phyloP scores from a whole-genome alignment of 129 eudicot species.

The Solidago caesia region DNA sequence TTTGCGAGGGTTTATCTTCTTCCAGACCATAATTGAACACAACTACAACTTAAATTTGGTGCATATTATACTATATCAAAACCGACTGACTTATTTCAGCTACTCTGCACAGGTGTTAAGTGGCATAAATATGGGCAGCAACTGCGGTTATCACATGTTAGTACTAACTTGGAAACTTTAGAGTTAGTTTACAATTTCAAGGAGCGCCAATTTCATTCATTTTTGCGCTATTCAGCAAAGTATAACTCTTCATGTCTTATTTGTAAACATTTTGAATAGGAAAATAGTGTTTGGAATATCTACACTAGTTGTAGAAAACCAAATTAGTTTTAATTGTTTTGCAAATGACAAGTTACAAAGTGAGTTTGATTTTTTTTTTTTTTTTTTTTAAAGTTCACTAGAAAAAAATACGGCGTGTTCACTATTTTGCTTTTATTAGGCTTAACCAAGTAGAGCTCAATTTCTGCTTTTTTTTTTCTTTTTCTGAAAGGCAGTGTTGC shows the following conservation, averaged over 20 bases:
- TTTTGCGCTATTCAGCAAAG: background rate
- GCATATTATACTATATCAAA: background rate
- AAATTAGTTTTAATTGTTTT: no score
- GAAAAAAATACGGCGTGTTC: no score
- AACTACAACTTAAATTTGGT: background rate
- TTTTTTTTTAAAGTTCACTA: no score
- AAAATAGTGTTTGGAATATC: no score
- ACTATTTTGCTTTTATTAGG: no score
- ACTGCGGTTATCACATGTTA: slow-evolving; percentile 87
- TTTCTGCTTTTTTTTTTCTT: no score
- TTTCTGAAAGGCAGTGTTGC: no score
- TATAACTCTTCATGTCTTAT: background rate
- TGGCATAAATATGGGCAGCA: slow-evolving; percentile 95
- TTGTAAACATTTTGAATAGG: background rate
- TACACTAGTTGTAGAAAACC: no score
- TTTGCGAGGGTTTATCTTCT: no score
- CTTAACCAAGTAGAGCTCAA: no score
- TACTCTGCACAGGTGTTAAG: slow-evolving; percentile 66
- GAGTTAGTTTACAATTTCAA: background rate
- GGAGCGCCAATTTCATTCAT: background rate
- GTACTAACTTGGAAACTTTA: slow-evolving; percentile 29
- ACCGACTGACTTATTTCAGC: background rate
- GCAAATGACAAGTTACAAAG: no score
- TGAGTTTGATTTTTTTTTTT: no score
- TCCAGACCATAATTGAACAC: background rate